Conservation (phyloP, 108 stramenopile species). For the Skeletonema tropicum region DNA sequence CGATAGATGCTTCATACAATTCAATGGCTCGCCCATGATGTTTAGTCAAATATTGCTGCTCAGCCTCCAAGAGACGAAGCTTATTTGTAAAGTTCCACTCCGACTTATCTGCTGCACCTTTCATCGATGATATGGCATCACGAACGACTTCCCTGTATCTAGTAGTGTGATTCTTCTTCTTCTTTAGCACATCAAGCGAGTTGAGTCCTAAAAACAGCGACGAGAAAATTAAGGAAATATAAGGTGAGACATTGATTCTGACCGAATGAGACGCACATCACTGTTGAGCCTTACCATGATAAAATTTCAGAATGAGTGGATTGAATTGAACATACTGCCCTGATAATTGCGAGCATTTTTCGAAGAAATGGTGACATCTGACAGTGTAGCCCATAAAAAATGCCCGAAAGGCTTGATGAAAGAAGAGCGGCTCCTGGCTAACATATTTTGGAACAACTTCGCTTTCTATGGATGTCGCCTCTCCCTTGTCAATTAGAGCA, state of each 20-base stretch:
- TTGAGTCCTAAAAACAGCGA: not conserved
- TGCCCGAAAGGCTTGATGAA: constrained; percentile 12
- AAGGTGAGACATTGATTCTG: not conserved
- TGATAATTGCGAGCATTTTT: constrained; percentile 1
- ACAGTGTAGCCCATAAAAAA: constrained; percentile 19
- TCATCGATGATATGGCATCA: constrained; percentile 1
- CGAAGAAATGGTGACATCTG: constrained; percentile 12
- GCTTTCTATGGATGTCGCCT: constrained; percentile 1
- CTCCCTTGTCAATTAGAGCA: constrained; percentile 18
- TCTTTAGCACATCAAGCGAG: not conserved
- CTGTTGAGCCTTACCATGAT: not conserved
- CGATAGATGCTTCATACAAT: not conserved
- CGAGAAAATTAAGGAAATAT: not conserved
- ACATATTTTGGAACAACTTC: not conserved
- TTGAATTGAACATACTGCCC: not conserved
- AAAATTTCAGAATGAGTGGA: not conserved
- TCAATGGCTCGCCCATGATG: not conserved
- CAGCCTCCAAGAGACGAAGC: constrained; percentile 13
- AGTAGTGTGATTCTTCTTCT: not conserved
- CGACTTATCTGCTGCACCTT: constrained; percentile 2
- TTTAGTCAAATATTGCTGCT: not conserved
- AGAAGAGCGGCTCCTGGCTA: too few relatives aligned
- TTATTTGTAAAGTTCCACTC: constrained; percentile 28
- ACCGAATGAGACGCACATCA: not conserved
- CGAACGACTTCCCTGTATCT: not conserved